Base-by-base conservation (phyloP, 2,329 filamentous ascomycete genomes). In the Colletotrichum sp. region DNA sequence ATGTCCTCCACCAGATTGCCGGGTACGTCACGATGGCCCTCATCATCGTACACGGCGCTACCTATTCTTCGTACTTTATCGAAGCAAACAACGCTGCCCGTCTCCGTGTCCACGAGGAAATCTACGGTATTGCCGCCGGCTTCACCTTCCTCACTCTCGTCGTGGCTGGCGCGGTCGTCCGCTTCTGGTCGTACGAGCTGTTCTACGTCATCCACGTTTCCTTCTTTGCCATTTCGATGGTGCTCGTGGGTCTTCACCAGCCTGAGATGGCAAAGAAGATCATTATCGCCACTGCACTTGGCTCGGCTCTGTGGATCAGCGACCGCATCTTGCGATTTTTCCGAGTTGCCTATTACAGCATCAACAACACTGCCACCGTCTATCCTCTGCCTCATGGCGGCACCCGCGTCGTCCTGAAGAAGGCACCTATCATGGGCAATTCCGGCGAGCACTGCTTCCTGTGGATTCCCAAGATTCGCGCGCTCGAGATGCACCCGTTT, bases 401-500 rank as follows among this genome's bases (percentile, higher is more conserved):
- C 65, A 91, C 90, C 22, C 88, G 89, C 48, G 86, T 92, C n/a
- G 85, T 87, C 0, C 82, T 93, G 36, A 83, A 86, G 66, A 89
- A 90, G 80, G 86, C 87, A 4, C 87, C 88, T 1, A 75, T 85
- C 1, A 82, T 83, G 4, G 88, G 88, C 2, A 81, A 83, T 3
- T 87, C 91, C 0, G 92, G 91, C 3, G 89, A 90, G 76, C 92
- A 94, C 79, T 91, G 90, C 78, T 93, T 92, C 79, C 82, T 94
- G 34, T 93, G 91, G 91, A 88, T 93, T 8, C 92, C 92, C 0
- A 84, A 84, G 6, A 87, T 93, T 64, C 88, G 91, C 12, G 78
- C 84, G 3, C 83, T 89, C 22, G 90, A 93, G 81, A 91, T 89
- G 3, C 92, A 94, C 76, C 92, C 92, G 0, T 93, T 93, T 78